phyloP scores from a whole-genome alignment of 108 stramenopile species.

The Conticribra guillardii region DNA sequence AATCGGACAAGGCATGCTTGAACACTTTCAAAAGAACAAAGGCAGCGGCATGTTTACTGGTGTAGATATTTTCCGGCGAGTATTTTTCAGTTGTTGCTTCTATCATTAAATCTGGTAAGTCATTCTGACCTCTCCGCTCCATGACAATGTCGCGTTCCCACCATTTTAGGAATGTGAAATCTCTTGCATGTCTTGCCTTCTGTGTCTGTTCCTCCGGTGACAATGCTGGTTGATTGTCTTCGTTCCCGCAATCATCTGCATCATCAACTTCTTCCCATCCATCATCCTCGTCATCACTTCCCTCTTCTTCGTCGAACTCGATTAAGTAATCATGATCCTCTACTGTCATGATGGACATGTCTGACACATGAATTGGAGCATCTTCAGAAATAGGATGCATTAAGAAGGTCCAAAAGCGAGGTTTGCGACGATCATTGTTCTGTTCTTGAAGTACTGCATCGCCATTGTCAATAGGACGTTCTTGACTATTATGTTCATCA shows the following conservation, averaged over 20 bases:
- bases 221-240: neutral
- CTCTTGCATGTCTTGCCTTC: constrained; percentile 27
- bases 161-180: constrained; percentile 35
- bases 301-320: neutral
- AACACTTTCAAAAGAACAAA: constrained; percentile 47
- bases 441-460: neutral
- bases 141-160: constrained; percentile 33
- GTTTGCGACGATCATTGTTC: constrained; percentile 4
- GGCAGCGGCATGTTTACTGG: constrained; percentile 10
- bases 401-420: constrained; percentile 41
- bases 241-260: constrained; percentile 7
- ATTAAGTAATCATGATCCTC: neutral
- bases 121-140: constrained; percentile 14
- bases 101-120: too few relatives aligned
- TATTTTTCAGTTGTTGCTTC: neutral
- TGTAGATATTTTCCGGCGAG: neutral
- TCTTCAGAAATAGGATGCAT: constrained; percentile 23
- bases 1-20: constrained; percentile 56
- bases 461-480: neutral
- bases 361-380: constrained; percentile 9
- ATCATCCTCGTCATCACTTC: constrained; percentile 5
- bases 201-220: neutral
- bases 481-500: neutral
- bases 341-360: constrained; percentile 17
- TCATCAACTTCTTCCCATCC: constrained; percentile 4